Evolutionary conservation across 805 yeast genomes (phyloP).

Genomic region (Candida suzukii): DNA sequence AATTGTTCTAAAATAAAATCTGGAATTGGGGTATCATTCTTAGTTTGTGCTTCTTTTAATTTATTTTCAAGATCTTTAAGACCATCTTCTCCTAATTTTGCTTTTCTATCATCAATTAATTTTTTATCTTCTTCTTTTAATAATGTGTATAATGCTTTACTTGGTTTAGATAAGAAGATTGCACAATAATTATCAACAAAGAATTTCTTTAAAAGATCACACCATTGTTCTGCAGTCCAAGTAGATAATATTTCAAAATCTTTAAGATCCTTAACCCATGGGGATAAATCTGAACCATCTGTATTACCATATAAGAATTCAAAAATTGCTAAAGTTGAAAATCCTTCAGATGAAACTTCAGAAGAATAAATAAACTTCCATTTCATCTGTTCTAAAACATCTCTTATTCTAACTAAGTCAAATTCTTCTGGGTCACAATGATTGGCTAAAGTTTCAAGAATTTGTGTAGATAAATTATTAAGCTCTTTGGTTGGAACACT

Average conservation of each 20-base stretch:
- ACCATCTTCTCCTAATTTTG: conserved; percentile 52
- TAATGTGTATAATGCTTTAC: conserved; percentile 45
- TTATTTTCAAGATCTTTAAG: conserved; percentile 41
- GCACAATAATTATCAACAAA: conserved; percentile 59
- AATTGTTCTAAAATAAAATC: conserved; percentile 52
- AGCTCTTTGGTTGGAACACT: conserved; percentile 74
- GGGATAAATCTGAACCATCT: conserved; percentile 50
- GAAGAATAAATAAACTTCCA: conserved; percentile 53
- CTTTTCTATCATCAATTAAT: conserved; percentile 41
- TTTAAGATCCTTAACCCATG: conserved; percentile 45
- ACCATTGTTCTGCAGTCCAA: conserved; percentile 73
- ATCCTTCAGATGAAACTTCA: conserved; percentile 54
- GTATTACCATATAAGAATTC: conserved; percentile 76
- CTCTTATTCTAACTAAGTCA: conserved; percentile 60
- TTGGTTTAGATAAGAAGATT: conserved; percentile 68
- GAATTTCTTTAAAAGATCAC: conserved; percentile 39
- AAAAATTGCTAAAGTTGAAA: conserved; percentile 61
- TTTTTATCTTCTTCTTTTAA: conserved; percentile 45
- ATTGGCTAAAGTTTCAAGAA: conserved; percentile 42
- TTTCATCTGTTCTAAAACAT: conserved; percentile 58
- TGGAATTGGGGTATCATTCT: conserved; percentile 77
- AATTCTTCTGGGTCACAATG: conserved; percentile 46
- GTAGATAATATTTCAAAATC: conserved; percentile 51
- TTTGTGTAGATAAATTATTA: conserved; percentile 42
- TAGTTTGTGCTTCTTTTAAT: conserved; percentile 54